These are phyloP conservation scores for Herpetospermum pedunculosum DNA, from an alignment of 306 rosid genomes.

Conservation along the genomic window DNA sequence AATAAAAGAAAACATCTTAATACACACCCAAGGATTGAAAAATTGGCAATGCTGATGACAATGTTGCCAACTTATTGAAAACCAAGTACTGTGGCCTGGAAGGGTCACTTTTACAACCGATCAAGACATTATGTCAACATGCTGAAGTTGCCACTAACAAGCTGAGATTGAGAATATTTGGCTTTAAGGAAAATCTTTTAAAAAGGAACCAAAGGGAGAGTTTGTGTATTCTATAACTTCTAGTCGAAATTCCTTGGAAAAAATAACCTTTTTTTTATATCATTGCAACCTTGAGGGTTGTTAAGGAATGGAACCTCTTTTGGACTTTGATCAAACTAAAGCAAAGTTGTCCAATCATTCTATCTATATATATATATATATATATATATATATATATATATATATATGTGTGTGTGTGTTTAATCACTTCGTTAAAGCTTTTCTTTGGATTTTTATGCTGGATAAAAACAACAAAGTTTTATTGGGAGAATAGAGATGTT, in stretches of 20 bases:
- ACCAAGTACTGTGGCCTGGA: not conserved
- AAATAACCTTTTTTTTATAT: not conserved
- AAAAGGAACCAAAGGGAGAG: not conserved
- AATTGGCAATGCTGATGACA: not conserved
- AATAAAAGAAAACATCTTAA: not conserved
- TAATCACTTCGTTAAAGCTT: not conserved
- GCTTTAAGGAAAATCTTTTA: not conserved
- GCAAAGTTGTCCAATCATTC: not conserved
- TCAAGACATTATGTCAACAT: not conserved
- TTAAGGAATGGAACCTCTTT: not conserved
- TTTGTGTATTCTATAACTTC: not conserved
- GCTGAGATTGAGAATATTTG: not conserved
- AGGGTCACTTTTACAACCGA: not conserved
- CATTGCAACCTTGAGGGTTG: not conserved
- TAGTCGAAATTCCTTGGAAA: not conserved
- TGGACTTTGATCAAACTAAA: not conserved
- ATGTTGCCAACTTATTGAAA: not conserved
- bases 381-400: too few species aligned
- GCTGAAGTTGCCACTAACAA: not conserved
- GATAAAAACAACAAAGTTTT: not conserved
- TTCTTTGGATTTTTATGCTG: not conserved
- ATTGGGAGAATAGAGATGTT: not conserved
- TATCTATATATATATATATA: not conserved
- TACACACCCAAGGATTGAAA: not conserved
- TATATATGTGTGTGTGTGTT: too few species aligned